A percentile compares a stretch with the other conserved stretches of the same genome.
Evolutionary conservation across 805 yeast genomes (phyloP).

Genomic region (Lipomyces japonicus): DNA sequence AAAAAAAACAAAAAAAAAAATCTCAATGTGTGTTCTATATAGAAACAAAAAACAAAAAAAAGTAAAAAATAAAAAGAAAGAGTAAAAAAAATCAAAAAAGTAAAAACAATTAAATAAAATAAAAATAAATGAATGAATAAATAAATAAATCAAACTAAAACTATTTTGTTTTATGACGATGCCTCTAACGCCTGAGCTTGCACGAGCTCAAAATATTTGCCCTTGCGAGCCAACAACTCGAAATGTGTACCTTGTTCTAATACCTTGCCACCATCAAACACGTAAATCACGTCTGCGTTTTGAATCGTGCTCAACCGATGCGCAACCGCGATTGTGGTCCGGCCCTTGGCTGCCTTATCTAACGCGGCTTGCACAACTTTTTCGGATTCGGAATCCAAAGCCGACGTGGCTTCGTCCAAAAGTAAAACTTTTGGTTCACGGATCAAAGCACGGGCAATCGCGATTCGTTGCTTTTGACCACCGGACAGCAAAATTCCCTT

Average conservation of each 20-base stretch:
- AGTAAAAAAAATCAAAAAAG: too few relatives aligned
- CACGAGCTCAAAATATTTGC: slow-evolving; percentile 43
- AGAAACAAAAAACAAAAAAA: too few relatives aligned
- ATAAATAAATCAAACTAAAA: too few relatives aligned
- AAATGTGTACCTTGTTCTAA: slow-evolving; percentile 50
- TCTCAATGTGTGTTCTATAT: too few relatives aligned
- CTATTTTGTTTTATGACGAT: too few relatives aligned
- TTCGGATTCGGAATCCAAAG: slow-evolving; percentile 59
- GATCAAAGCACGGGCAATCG: slow-evolving; percentile 59
- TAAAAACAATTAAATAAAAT: too few relatives aligned
- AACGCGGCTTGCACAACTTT: slow-evolving; percentile 61
- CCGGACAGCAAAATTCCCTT: slow-evolving; percentile 55
- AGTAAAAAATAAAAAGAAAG: too few relatives aligned
- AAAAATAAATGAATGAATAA: too few relatives aligned
- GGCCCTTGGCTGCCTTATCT: slow-evolving; percentile 52
- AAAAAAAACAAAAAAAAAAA: too few relatives aligned
- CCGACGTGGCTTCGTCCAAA: slow-evolving; percentile 57
- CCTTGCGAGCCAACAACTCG: slow-evolving; percentile 40
- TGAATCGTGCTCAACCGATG: slow-evolving; percentile 63
- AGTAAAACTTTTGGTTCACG: slow-evolving; percentile 54
- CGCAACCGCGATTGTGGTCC: slow-evolving; percentile 73
- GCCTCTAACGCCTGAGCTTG: slow-evolving; percentile 43
- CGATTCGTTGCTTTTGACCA: slow-evolving; percentile 62
- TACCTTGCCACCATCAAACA: slow-evolving; percentile 53
- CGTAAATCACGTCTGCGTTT: slow-evolving; percentile 47